Conservation (phyloP, 208 protist species). For the Crithidia sp. region DNA sequence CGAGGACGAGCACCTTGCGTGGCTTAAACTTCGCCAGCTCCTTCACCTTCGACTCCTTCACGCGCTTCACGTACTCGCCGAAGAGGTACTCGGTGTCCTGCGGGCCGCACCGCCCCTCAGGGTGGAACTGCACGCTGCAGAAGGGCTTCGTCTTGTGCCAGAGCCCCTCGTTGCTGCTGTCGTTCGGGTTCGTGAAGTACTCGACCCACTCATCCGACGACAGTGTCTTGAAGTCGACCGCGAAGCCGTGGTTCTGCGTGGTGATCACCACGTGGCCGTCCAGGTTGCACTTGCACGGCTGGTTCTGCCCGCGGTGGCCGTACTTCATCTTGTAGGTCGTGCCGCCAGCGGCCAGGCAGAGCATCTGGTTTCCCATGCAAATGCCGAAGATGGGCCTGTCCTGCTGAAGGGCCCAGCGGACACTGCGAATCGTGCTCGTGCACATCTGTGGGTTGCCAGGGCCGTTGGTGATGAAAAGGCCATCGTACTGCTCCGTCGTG, state of each 20-base stretch:
- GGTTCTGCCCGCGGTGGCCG: conserved; percentile 99
- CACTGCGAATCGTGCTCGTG: conserved; percentile 93
- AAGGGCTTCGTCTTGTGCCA: conserved; percentile 95
- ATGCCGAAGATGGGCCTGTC: conserved; percentile 98
- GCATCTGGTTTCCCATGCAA: conserved; percentile 99
- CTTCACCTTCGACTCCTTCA: conserved; percentile 77
- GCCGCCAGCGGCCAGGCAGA: conserved; percentile 93
- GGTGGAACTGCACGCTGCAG: conserved; percentile 98
- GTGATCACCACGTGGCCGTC: conserved; percentile 96
- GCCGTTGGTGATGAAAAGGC: conserved; percentile 97
- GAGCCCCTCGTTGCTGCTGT: conserved; percentile 97
- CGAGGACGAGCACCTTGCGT: conserved; percentile 94
- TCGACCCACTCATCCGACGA: conserved; percentile 93
- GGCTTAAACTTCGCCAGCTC: conserved; percentile 79
- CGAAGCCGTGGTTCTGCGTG: conserved; percentile 99
- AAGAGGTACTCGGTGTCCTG: conserved; percentile 99
- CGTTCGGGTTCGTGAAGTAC: conserved; percentile 98
- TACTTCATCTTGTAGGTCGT: conserved; percentile 99
- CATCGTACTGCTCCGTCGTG: conserved; percentile 94
- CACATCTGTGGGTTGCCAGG: conserved; percentile 92
- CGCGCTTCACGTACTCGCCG: conserved; percentile 93
- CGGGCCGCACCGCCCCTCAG: conserved; percentile 96
- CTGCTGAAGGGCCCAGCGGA: conserved; percentile 88
- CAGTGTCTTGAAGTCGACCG: conserved; percentile 94
- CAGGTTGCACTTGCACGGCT: conserved; percentile 92